phyloP scores from a whole-genome alignment of 192 early-diverging fungal species.

The Coemansia sp. region DNA sequence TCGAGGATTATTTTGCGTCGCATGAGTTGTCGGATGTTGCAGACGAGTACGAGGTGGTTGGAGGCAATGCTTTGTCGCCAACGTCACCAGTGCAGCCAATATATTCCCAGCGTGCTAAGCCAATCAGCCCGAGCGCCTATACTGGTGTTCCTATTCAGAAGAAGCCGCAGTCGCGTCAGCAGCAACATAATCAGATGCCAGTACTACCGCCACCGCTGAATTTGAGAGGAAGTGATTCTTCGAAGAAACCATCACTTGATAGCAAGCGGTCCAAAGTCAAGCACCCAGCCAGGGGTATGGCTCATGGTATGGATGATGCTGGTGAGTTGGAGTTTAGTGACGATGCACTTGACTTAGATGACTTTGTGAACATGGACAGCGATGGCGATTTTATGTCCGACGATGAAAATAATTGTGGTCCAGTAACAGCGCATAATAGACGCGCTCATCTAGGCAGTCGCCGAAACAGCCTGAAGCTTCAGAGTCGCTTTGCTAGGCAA shows the following conservation, averaged over 20 bases:
- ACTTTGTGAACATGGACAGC: conserved; percentile 42
- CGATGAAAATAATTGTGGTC: conserved; percentile 12
- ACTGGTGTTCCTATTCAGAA: conserved; percentile 9
- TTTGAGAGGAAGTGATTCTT: not conserved
- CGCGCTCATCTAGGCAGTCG: not conserved
- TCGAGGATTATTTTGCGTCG: conserved; percentile 52
- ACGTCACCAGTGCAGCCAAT: conserved; percentile 39
- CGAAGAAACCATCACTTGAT: conserved; percentile 22
- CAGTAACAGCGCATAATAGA: not conserved
- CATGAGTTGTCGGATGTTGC: conserved; percentile 30
- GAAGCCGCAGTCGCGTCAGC: not conserved
- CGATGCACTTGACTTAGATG: conserved; percentile 31
- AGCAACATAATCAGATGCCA: not conserved
- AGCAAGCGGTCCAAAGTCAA: conserved; percentile 22
- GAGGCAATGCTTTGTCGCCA: conserved; percentile 37
- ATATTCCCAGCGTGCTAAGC: conserved; percentile 22
- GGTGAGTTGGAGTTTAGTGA: conserved; percentile 23
- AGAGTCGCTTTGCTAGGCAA: conserved; percentile 35
- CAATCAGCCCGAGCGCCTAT: not conserved
- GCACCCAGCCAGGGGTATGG: conserved; percentile 7
- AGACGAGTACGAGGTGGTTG: conserved; percentile 50
- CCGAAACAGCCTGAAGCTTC: conserved; percentile 9
- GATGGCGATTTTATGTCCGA: conserved; percentile 22
- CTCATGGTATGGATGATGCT: conserved; percentile 8
- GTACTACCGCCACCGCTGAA: not conserved